Conservation (phyloP, 331 rosid genomes). For the Malus hybrid region DNA sequence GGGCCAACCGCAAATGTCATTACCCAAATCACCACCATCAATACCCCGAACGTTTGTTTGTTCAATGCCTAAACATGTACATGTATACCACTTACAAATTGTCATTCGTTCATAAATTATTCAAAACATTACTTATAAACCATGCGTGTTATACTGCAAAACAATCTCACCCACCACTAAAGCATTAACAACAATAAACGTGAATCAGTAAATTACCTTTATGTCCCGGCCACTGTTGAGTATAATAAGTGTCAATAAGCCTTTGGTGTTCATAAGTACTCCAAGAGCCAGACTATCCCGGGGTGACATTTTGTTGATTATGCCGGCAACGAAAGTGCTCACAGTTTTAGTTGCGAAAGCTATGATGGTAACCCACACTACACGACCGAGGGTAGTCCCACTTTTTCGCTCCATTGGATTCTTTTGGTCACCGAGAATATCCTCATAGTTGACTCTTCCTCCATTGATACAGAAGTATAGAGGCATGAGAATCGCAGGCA, state of each 20-base stretch:
- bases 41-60: background rate
- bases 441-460: background rate
- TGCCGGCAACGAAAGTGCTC: slow-evolving; percentile 9
- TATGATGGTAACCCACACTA: background rate
- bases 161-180: slow-evolving; percentile 4
- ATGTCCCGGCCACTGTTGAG: slow-evolving; percentile 8
- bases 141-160: background rate
- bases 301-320: slow-evolving; percentile 8
- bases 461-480: slow-evolving; percentile 7
- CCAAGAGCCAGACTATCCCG: slow-evolving; percentile 19
- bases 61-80: background rate
- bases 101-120: background rate
- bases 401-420: background rate
- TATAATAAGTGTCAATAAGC: slow-evolving; percentile 12
- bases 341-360: slow-evolving; percentile 2
- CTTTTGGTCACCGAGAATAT: background rate
- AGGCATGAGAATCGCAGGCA: slow-evolving; percentile 15
- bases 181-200: too few relatives aligned
- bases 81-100: background rate
- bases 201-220: slow-evolving; percentile 2
- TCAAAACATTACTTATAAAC: background rate
- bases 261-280: slow-evolving; percentile 27
- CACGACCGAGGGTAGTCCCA: background rate
- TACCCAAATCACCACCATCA: slow-evolving; percentile 8
- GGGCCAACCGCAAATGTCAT: slow-evolving; percentile 16